phyloP scores from a whole-genome alignment of 352 stramenopile species.

The Phytopythium montanum region DNA sequence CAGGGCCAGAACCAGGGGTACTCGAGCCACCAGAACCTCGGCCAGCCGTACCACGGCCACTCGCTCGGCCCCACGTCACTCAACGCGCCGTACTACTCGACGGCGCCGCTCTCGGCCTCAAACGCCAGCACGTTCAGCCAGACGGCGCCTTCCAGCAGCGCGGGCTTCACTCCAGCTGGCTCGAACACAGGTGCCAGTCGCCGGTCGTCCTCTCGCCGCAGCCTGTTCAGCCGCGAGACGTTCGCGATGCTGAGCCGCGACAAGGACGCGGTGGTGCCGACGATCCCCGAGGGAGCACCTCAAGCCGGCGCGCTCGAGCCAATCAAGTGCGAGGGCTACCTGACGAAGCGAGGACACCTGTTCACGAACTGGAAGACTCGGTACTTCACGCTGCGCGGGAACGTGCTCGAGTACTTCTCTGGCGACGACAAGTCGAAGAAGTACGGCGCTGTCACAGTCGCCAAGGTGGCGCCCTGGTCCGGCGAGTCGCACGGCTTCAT shows the following conservation, averaged over 20 bases:
- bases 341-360: slow-evolving; percentile 86
- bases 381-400: slow-evolving; percentile 83
- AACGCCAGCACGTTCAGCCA: slow-evolving; percentile 11
- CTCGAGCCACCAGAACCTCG: slow-evolving; percentile 58
- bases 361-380: slow-evolving; percentile 91
- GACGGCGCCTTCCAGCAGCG: slow-evolving; percentile 12
- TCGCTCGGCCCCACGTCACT: slow-evolving; percentile 59
- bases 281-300: slow-evolving; percentile 50
- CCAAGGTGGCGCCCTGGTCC: slow-evolving; percentile 84
- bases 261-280: slow-evolving; percentile 56
- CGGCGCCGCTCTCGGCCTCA: slow-evolving; percentile 20
- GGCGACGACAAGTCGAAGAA: slow-evolving; percentile 83
- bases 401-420: slow-evolving; percentile 84
- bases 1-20: slow-evolving; percentile 10
- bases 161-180: slow-evolving; percentile 19
- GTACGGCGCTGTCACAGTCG: slow-evolving; percentile 81
- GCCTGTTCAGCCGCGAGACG: slow-evolving; percentile 69
- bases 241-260: slow-evolving; percentile 68
- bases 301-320: slow-evolving; percentile 23
- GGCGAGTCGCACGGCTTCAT: slow-evolving; percentile 86
- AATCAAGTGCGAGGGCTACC: slow-evolving; percentile 77
- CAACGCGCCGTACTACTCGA: slow-evolving; percentile 16
- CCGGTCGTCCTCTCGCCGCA: slow-evolving; percentile 60
- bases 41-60: slow-evolving; percentile 41
- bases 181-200: slow-evolving; percentile 11